These are phyloP conservation scores for Lactarius akahatsu DNA, from an alignment of 768 basidiomycete species.

Conservation along the genomic window DNA sequence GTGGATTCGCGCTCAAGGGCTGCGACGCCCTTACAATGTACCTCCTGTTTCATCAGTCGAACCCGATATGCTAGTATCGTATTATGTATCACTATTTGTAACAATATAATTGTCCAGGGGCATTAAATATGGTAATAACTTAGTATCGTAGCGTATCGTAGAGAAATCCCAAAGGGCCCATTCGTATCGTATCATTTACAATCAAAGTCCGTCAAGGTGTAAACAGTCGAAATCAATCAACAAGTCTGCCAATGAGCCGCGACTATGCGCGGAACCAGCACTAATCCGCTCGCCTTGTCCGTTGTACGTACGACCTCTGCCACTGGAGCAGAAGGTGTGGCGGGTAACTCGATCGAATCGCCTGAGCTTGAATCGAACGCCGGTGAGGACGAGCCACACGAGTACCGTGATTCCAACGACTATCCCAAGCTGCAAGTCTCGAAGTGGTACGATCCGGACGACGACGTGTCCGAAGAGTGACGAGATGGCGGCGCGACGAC, in stretches of 20 bases:
- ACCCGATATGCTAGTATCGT: not conserved
- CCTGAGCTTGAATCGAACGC: not conserved
- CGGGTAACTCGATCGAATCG: not conserved
- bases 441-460: not conserved
- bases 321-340: not conserved
- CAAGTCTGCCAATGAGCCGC: not conserved
- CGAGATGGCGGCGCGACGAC: rapidly evolving
- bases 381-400: not conserved
- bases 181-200: not conserved
- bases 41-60: not conserved
- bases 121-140: not conserved
- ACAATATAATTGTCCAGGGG: not conserved
- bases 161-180: not conserved
- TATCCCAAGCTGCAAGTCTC: not conserved
- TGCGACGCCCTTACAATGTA: no score
- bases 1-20: no score
- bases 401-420: not conserved
- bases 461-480: not conserved
- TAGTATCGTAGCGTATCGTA: not conserved
- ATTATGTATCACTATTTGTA: not conserved
- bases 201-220: not conserved
- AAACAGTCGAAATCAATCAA: not conserved
- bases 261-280: not conserved
- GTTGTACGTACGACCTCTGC: not conserved
- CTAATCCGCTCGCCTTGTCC: not conserved